These are phyloP conservation scores for Boletus coccyginus DNA, from an alignment of 768 basidiomycete genomes.

Conservation along the genomic window DNA sequence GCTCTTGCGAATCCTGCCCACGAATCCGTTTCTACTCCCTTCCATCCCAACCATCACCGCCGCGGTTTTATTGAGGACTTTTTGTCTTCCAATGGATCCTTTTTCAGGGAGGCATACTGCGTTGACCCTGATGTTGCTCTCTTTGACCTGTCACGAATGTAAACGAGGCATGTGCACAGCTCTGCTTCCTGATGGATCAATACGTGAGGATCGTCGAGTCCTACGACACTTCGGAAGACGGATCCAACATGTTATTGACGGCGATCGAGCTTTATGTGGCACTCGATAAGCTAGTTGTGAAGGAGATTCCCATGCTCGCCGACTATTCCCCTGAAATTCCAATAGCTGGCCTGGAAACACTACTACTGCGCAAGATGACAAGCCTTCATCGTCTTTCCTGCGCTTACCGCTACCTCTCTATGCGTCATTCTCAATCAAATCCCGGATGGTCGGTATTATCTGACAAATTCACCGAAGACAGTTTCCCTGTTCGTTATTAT, in stretches of 20 bases:
- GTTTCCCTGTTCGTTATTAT: constrained; percentile 38
- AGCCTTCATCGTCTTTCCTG: constrained; percentile 26
- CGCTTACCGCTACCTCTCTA: constrained; percentile 30
- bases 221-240: no score
- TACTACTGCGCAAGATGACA: constrained; percentile 28
- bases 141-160: constrained; percentile 29
- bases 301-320: constrained; percentile 24
- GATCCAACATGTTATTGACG: constrained; percentile 39
- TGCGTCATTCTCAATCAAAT: constrained; percentile 23
- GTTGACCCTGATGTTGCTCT: constrained; percentile 21
- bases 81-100: constrained; percentile 6
- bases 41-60: not conserved
- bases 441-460: constrained; percentile 32
- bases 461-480: constrained; percentile 7
- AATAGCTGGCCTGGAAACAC: constrained; percentile 9
- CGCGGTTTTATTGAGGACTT: constrained; percentile 12
- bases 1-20: not conserved
- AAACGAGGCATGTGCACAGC: constrained; percentile 6
- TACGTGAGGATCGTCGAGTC: constrained; percentile 30
- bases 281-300: constrained; percentile 26
- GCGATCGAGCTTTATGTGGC: constrained; percentile 34
- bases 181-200: no score
- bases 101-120: constrained; percentile 1
- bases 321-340: constrained; percentile 33
- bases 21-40: not conserved